Percentiles rank a stretch among this genome's conserved stretches.
Evolutionary conservation across 441 rosid genomes (phyloP).

Genomic region (Erodium chrysanthum): DNA sequence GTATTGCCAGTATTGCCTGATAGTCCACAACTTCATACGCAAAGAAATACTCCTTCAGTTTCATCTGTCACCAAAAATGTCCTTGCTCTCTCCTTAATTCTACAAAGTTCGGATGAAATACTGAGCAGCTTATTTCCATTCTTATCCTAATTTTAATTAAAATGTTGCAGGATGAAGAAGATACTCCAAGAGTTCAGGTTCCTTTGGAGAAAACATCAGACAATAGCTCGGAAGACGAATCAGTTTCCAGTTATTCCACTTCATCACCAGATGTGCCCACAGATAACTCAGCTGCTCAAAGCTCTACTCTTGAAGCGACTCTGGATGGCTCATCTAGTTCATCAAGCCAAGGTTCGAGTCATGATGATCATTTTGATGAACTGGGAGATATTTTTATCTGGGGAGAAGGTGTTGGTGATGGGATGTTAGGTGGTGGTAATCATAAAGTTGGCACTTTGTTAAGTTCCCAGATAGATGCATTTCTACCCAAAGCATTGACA

Average conservation of each 20-base stretch:
- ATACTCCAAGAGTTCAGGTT: neutral
- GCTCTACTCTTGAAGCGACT: neutral
- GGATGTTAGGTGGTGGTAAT: slow-evolving; percentile 75
- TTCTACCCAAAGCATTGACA: slow-evolving; percentile 77
- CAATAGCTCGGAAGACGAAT: neutral
- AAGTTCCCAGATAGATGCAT: slow-evolving; percentile 60
- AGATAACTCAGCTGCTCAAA: neutral
- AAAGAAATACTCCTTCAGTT: slow-evolving; percentile 77
- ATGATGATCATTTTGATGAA: slow-evolving; percentile 81
- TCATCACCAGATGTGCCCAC: neutral
- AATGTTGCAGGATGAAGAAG: neutral
- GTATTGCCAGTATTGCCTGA: slow-evolving; percentile 78
- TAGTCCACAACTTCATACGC: slow-evolving; percentile 80
- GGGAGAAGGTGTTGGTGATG: slow-evolving; percentile 89
- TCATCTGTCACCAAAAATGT: slow-evolving; percentile 91
- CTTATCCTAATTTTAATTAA: too few relatives aligned
- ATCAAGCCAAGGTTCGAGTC: slow-evolving; percentile 95
- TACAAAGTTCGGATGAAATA: slow-evolving; percentile 76
- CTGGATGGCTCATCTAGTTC: slow-evolving; percentile 50
- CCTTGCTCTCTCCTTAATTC: slow-evolving; percentile 26
- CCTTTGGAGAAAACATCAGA: neutral
- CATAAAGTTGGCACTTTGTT: slow-evolving; percentile 48
- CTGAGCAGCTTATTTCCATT: slow-evolving; percentile 27
- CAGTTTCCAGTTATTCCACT: neutral
- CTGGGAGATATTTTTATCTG: slow-evolving; percentile 89